Percentiles rank a stretch among this genome's conserved stretches.
Evolutionary conservation across 306 rosid genomes (phyloP).

Genomic region (Inga oerstediana): DNA sequence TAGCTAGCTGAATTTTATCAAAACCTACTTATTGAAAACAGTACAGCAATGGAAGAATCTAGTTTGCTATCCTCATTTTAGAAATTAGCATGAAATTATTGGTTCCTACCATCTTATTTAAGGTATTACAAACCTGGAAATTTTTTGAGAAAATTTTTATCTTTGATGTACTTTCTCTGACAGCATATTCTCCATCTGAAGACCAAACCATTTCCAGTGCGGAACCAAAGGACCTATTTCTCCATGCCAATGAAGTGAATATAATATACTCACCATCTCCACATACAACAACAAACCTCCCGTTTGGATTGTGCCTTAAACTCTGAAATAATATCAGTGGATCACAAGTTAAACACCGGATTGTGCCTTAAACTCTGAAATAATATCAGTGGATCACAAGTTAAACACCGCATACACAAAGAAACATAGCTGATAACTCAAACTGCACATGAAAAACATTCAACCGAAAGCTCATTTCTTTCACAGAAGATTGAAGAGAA

Average conservation of each 20-base stretch:
- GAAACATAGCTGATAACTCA: constrained; percentile 24
- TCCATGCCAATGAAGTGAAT: constrained; percentile 96
- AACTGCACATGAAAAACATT: constrained; percentile 20
- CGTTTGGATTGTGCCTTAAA: constrained; percentile 92
- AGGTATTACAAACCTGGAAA: constrained; percentile 72
- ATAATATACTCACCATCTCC: constrained; percentile 98
- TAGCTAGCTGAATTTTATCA: constrained; percentile 20
- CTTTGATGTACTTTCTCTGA: constrained; percentile 94
- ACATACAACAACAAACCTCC: constrained; percentile 97
- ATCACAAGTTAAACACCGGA: constrained; percentile 25
- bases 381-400: constrained; percentile 14
- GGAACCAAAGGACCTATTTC: constrained; percentile 94
- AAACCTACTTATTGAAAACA: constrained; percentile 9
- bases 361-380: no score
- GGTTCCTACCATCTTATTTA: constrained; percentile 19
- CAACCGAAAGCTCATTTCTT: constrained; percentile 20
- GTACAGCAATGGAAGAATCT: constrained; percentile 4
- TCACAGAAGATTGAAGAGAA: constrained; percentile 18
- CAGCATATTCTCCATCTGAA: constrained; percentile 94
- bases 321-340: constrained; percentile 53
- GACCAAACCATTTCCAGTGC: constrained; percentile 96
- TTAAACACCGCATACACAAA: constrained; percentile 11
- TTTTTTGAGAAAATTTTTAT: constrained; percentile 85
- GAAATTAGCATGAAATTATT: constrained; percentile 16
- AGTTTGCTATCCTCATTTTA: constrained; percentile 1